phyloP scores from a whole-genome alignment of 2,329 filamentous ascomycete genomes.

The Coleophoma cylindrospora region DNA sequence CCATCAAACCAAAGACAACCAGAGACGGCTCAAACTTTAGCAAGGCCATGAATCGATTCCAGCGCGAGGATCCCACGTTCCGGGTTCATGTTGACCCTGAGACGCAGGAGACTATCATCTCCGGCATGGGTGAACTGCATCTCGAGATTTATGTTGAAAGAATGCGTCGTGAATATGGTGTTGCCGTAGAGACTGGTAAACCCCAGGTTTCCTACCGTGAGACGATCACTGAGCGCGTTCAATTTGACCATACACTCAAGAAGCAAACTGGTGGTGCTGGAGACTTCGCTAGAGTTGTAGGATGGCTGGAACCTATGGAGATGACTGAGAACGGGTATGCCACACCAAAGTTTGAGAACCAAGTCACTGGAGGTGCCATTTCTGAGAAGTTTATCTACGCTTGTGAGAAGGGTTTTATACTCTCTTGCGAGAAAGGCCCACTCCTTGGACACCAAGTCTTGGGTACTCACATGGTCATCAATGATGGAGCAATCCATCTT shows the following conservation, averaged over 20 bases:
- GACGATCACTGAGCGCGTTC: constrained; percentile 73
- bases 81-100: constrained; percentile 88
- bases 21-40: constrained; percentile 92
- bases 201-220: constrained; percentile 97
- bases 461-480: constrained; percentile 84
- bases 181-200: constrained; percentile 92
- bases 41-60: constrained; percentile 98
- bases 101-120: constrained; percentile 95
- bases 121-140: constrained; percentile 96
- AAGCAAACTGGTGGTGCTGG: constrained; percentile 94
- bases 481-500: constrained; percentile 94
- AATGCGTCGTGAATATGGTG: constrained; percentile 93
- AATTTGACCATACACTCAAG: constrained; percentile 91
- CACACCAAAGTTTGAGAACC: constrained; percentile 79
- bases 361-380: constrained; percentile 84
- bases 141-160: constrained; percentile 97
- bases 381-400: constrained; percentile 94
- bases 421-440: constrained; percentile 79
- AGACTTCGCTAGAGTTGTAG: constrained; percentile 89
- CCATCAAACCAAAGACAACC: constrained; percentile 91
- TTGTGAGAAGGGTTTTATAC: constrained; percentile 90
- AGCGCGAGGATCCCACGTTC: constrained; percentile 97
- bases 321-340: constrained; percentile 38
- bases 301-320: constrained; percentile 81
- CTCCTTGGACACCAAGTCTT: constrained; percentile 91